Conservation (phyloP, 345 rosid genomes). For the Lumnitzera racemosa region DNA sequence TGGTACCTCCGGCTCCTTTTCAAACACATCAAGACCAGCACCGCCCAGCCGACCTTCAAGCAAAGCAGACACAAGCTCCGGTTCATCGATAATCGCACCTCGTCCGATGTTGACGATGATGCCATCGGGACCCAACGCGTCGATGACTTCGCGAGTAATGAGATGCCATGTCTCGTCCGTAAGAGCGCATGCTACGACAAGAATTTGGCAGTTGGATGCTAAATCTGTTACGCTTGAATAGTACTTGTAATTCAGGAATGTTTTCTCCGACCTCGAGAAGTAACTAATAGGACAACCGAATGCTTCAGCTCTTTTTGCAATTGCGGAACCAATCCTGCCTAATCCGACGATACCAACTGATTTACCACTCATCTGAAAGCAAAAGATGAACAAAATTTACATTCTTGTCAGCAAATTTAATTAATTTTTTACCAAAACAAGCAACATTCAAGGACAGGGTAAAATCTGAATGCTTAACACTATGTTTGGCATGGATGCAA, state of each 20-base stretch:
- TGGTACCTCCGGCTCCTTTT: conserved; percentile 52
- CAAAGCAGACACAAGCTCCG: conserved; percentile 53
- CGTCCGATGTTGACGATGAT: conserved; percentile 55
- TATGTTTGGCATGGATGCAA: no score
- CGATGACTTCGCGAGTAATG: conserved; percentile 31
- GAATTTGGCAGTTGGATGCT: conserved; percentile 42
- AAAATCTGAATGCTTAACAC: no score
- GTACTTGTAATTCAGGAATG: conserved; percentile 29
- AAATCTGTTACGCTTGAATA: conserved; percentile 28
- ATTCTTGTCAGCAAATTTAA: neutral
- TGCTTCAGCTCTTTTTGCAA: conserved; percentile 55
- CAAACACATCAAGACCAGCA: conserved; percentile 54
- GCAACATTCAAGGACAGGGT: neutral
- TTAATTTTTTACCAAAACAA: neutral
- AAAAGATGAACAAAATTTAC: neutral
- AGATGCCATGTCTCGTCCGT: conserved; percentile 44
- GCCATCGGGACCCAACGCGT: conserved; percentile 59
- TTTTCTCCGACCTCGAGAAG: conserved; percentile 37
- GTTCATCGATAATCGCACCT: conserved; percentile 52
- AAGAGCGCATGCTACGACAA: conserved; percentile 50
- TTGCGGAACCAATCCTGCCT: conserved; percentile 54
- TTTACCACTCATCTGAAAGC: conserved; percentile 49
- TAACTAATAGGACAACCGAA: conserved; percentile 47
- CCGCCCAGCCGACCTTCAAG: conserved; percentile 52
- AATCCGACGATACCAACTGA: conserved; percentile 52